A percentile compares a stretch with the other conserved stretches of the same genome.
These are phyloP conservation scores for Baudoinia panamericana DNA, from an alignment of 495 filamentous ascomycete genomes.

Conservation along the genomic window DNA sequence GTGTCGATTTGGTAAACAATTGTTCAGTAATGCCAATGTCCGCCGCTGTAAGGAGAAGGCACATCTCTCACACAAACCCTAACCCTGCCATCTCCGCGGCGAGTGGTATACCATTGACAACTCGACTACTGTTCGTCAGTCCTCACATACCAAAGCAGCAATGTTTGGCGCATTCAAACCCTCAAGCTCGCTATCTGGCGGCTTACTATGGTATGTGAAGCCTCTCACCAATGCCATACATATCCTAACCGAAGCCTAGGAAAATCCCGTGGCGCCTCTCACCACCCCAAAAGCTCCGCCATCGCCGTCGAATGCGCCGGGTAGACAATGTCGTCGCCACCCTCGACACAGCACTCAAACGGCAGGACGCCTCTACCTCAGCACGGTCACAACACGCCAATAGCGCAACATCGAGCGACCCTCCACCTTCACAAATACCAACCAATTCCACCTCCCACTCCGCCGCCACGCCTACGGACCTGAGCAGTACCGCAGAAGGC, in stretches of 20 bases:
- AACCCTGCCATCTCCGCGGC: too few species aligned
- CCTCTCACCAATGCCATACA: neutral
- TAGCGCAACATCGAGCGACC: neutral
- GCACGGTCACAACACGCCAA: neutral
- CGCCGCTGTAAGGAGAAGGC: too few species aligned
- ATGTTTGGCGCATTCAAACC: conserved; percentile 78
- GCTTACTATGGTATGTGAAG: conserved; percentile 33
- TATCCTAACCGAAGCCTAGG: conserved; percentile 40
- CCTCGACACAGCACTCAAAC: conserved; percentile 53
- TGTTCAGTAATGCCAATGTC: too few species aligned
- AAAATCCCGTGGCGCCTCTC: conserved; percentile 98
- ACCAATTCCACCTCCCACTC: neutral
- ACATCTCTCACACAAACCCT: too few species aligned
- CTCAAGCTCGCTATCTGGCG: conserved; percentile 60
- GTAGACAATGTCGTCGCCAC: conserved; percentile 75
- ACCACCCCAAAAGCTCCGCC: conserved; percentile 73
- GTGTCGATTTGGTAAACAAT: too few species aligned
- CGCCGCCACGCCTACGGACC: conserved; percentile 10
- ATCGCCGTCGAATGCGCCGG: conserved; percentile 68
- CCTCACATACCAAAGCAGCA: too few species aligned
- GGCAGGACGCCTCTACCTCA: conserved; percentile 32
- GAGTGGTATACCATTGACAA: too few species aligned
- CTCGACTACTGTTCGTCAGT: too few species aligned
- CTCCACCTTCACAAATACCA: conserved; percentile 1
- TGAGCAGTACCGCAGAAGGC: conserved; percentile 14